These are phyloP conservation scores for Cicer chorassanicum DNA, from an alignment of 306 rosid genomes.

Conservation along the genomic window DNA sequence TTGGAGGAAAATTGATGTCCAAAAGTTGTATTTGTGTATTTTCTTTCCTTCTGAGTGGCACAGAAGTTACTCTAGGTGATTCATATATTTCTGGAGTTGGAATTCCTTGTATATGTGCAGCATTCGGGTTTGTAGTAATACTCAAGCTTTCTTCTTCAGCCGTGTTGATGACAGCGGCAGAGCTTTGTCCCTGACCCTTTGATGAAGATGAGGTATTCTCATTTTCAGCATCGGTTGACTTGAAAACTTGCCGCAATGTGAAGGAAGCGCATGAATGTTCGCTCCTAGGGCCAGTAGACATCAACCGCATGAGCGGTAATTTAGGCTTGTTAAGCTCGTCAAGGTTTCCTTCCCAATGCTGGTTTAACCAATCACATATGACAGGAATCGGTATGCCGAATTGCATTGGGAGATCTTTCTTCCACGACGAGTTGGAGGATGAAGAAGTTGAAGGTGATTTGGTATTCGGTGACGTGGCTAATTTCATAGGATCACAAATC, in stretches of 20 bases:
- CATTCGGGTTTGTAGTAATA: slow-evolving; percentile 47
- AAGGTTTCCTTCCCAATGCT: slow-evolving; percentile 98
- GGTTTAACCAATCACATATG: slow-evolving; percentile 93
- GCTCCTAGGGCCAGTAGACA: slow-evolving; percentile 84
- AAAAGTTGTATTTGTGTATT: slow-evolving; percentile 67
- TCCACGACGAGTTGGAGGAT: slow-evolving; percentile 79
- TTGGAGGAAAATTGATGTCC: slow-evolving; percentile 95
- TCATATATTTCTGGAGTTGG: slow-evolving; percentile 97
- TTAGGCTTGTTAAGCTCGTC: slow-evolving; percentile 97
- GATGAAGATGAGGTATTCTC: slow-evolving; percentile 85
- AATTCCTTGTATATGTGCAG: slow-evolving; percentile 80
- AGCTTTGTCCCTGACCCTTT: slow-evolving; percentile 66
- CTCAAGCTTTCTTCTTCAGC: slow-evolving; percentile 64
- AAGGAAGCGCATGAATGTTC: slow-evolving; percentile 94
- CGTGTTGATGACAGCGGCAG: slow-evolving; percentile 56
- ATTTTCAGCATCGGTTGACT: slow-evolving; percentile 67
- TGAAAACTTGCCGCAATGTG: slow-evolving; percentile 79
- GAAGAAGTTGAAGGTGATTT: slow-evolving; percentile 85
- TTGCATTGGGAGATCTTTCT: slow-evolving; percentile 86
- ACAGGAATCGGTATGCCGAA: slow-evolving; percentile 93
- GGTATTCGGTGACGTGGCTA: slow-evolving; percentile 90
- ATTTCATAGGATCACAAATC: slow-evolving; percentile 98
- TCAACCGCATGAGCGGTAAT: slow-evolving; percentile 81
- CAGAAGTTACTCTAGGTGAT: slow-evolving; percentile 80
- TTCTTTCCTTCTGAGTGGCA: slow-evolving; percentile 68